Evolutionary conservation across 768 basidiomycete genomes (phyloP), one percentile per base, ranked within the genome.

Genomic region (Termitomyces sp.): DNA sequence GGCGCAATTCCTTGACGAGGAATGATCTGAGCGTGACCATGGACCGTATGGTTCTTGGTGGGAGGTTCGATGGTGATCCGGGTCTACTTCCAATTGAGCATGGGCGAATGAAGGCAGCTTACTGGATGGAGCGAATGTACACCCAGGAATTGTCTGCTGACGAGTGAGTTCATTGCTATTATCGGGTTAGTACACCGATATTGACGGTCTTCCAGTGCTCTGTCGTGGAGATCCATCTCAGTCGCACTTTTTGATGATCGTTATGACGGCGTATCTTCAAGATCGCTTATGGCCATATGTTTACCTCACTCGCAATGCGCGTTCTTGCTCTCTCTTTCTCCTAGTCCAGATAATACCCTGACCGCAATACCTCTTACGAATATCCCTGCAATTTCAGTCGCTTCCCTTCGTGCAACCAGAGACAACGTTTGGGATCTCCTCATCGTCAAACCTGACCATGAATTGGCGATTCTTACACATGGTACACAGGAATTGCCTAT

Each of bases 41-140:
- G 77, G 85, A 89, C 64, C 77, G 85, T 41, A 86, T 88, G 86
- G 83, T 76, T 16, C 73, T 87, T 6, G 83, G 81, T n/a, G 75
- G 77, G 2, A 73, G 74, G 33, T 64, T 73, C 3, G 85, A 82
- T 2, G 61, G 68, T 7, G 83, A 84, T 20, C 56, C 66, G 2
- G 61, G 70, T 15, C 57, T 75, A 1, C 65, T 72, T 12, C 73
- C 79, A 0, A 73, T 77, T 20, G 84, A 86, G 57, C 79, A 86
- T 64, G 83, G 81, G 5, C 77, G 84, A 58, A 86, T 90, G 83
- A 83, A 82, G 53, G 81, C 87, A 1, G 76, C 84, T 0, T 88
- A 83, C 65, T 92, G 90, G 90, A 81, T 87, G 70, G 83, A 91
- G 62, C 77, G 72, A 51, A 61, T 92, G 16, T 69, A 76, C 54